Evolutionary conservation across 2,329 filamentous ascomycete genomes (phyloP).

Genomic region (Penicillium sp.): DNA sequence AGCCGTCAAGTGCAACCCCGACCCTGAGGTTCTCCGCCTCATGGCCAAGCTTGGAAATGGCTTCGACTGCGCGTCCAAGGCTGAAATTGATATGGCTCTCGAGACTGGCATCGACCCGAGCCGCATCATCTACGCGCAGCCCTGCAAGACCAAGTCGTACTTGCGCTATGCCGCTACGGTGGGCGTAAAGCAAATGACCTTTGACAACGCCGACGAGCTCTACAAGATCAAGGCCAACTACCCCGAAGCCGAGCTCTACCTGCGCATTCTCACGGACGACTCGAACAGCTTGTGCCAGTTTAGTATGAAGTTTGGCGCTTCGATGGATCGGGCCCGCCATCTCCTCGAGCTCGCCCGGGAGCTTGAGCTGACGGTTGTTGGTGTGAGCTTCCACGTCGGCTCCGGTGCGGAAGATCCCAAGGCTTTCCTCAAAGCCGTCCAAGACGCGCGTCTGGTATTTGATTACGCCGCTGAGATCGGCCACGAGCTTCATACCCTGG

Average conservation of each 20-base stretch:
- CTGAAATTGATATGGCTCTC: conserved; percentile 92
- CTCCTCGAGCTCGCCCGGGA: conserved; percentile 81
- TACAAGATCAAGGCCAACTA: conserved; percentile 96
- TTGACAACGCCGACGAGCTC: conserved; percentile 97
- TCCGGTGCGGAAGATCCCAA: conserved; percentile 94
- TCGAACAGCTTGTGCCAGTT: conserved; percentile 91
- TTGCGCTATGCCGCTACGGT: conserved; percentile 84
- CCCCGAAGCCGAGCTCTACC: conserved; percentile 85
- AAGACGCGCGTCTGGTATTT: conserved; percentile 87
- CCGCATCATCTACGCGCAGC: conserved; percentile 98
- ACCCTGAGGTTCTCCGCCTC: conserved; percentile 84
- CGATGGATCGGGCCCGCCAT: conserved; percentile 77
- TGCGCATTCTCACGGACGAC: conserved; percentile 96
- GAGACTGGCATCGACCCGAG: conserved; percentile 80
- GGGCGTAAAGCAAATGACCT: conserved; percentile 97
- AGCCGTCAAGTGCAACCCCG: conserved; percentile 99
- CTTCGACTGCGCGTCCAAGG: conserved; percentile 98
- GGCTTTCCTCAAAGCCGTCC: conserved; percentile 88
- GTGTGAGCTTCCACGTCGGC: conserved; percentile 97
- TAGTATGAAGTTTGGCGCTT: conserved; percentile 96
- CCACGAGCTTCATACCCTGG: conserved; percentile 82
- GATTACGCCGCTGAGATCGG: conserved; percentile 79
- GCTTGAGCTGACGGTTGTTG: conserved; percentile 86
- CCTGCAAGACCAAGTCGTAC: conserved; percentile 99
- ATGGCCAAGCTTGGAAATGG: conserved; percentile 87